Percentiles rank a stretch among this genome's conserved stretches.
Evolutionary conservation across 257 asterid genomes (phyloP).

Genomic region (Nicotiana otophora): DNA sequence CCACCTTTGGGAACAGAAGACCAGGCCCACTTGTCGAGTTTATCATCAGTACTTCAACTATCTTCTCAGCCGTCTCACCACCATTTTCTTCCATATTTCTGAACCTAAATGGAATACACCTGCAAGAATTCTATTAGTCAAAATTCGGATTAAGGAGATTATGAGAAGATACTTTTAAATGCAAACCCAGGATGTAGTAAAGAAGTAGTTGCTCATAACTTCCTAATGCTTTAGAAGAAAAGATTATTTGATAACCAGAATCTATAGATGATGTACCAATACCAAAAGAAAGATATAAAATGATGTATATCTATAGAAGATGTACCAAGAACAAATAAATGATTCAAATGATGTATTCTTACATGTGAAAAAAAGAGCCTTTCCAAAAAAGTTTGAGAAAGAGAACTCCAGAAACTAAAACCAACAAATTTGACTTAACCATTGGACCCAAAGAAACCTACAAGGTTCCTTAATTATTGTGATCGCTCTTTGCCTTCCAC

Average conservation of each 20-base stretch:
- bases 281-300: not conserved
- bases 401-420: not conserved
- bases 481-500: not conserved
- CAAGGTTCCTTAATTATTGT: not conserved
- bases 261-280: not conserved
- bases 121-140: constrained; percentile 21
- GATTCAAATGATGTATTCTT: not conserved
- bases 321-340: not conserved
- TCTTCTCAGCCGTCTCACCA: constrained; percentile 35
- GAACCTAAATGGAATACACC: constrained; percentile 81
- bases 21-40: constrained; percentile 94
- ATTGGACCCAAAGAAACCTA: not conserved
- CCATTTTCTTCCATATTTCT: constrained; percentile 39
- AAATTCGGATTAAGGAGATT: constrained; percentile 17
- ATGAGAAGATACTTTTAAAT: not conserved
- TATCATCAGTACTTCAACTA: constrained; percentile 80
- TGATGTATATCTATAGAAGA: not conserved
- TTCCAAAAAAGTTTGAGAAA: not conserved
- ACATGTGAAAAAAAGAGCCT: not conserved
- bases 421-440: not conserved
- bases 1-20: constrained; percentile 94
- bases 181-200: not conserved
- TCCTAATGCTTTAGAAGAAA: not conserved
- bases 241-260: not conserved
- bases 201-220: not conserved